These are phyloP conservation scores for Candolleomyces eurysporus DNA, from an alignment of 768 basidiomycete genomes.

Conservation along the genomic window DNA sequence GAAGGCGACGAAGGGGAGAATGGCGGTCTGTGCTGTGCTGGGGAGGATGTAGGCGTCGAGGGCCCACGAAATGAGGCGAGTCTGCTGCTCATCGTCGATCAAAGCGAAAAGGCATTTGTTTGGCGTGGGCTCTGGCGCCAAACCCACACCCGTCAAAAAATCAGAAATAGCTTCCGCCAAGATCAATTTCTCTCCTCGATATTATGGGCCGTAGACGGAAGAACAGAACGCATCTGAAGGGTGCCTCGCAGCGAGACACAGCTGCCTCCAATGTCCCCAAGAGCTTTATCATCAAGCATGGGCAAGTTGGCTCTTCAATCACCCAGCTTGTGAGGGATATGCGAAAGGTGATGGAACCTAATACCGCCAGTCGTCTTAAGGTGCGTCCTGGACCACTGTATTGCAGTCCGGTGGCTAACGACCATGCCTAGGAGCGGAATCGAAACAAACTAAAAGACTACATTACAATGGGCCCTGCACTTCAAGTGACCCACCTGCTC, in stretches of 20 bases:
- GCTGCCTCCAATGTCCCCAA: slow-evolving; percentile 56
- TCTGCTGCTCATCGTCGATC: slow-evolving; percentile 35
- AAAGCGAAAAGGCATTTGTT: slow-evolving; percentile 12
- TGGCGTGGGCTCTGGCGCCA: slow-evolving; percentile 15
- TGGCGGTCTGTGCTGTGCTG: slow-evolving; percentile 44
- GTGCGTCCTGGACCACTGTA: slow-evolving; percentile 39
- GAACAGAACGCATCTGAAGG: slow-evolving; percentile 79
- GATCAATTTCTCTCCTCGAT: slow-evolving; percentile 10
- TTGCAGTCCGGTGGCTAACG: not conserved
- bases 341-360: slow-evolving; percentile 96
- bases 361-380: slow-evolving; percentile 89
- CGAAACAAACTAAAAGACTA: slow-evolving; percentile 93
- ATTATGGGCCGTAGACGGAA: slow-evolving; percentile 75
- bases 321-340: slow-evolving; percentile 89
- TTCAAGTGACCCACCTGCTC: slow-evolving; percentile 89
- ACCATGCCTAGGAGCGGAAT: slow-evolving; percentile 70
- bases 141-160: slow-evolving; percentile 19
- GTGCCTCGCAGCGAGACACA: slow-evolving; percentile 34
- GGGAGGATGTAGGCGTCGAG: slow-evolving; percentile 70
- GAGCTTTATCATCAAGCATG: slow-evolving; percentile 97
- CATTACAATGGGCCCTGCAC: slow-evolving; percentile 83
- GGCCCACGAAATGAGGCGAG: slow-evolving; percentile 79
- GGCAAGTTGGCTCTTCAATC: slow-evolving; percentile 84
- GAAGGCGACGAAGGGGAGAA: slow-evolving; percentile 44
- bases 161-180: slow-evolving; percentile 1